A percentile compares a stretch with the other conserved stretches of the same genome.
These are phyloP conservation scores for Daedaleopsis sinensis DNA, from an alignment of 768 basidiomycete genomes.

Conservation along the genomic window DNA sequence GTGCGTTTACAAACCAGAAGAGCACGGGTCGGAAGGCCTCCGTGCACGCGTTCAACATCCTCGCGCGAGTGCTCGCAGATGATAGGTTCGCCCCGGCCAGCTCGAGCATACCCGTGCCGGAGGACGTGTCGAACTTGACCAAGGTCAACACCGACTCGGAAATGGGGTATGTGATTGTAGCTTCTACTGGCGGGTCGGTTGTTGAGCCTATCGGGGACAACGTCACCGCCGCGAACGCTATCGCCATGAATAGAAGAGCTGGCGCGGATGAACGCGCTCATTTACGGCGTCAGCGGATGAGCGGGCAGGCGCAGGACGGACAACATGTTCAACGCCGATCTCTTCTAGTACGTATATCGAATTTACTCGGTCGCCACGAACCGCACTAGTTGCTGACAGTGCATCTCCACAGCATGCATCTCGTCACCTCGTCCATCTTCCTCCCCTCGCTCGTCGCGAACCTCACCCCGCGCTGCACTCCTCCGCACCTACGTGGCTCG, in stretches of 20 bases:
- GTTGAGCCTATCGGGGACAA: slow-evolving; percentile 9
- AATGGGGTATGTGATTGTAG: slow-evolving; percentile 18
- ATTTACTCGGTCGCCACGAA: background rate
- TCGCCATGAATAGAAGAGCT: slow-evolving; percentile 60
- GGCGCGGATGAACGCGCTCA: slow-evolving; percentile 52
- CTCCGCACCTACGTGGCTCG: slow-evolving; percentile 60
- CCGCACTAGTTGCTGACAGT: background rate
- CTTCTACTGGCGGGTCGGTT: slow-evolving; percentile 25
- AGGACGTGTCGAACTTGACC: slow-evolving; percentile 8
- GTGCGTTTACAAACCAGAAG: background rate
- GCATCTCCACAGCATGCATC: slow-evolving; percentile 51
- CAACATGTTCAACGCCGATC: slow-evolving; percentile 53
- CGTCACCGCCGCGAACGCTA: slow-evolving; percentile 27
- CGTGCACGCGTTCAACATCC: slow-evolving; percentile 52
- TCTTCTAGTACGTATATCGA: slow-evolving; percentile 53
- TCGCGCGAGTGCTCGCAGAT: slow-evolving; percentile 59
- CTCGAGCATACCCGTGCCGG: slow-evolving; percentile 8
- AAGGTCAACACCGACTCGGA: slow-evolving; percentile 16
- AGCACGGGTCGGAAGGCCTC: slow-evolving; percentile 7
- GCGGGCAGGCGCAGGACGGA: slow-evolving; percentile 34
- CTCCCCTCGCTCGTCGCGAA: slow-evolving; percentile 47
- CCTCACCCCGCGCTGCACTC: slow-evolving; percentile 42
- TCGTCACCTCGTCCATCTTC: slow-evolving; percentile 69
- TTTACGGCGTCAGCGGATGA: slow-evolving; percentile 63
- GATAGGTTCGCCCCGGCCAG: slow-evolving; percentile 26